Percentiles rank a stretch among this genome's conserved stretches.
These are phyloP conservation scores for Symbiodinium natans DNA, from an alignment of 73 alveolate species.

Conservation along the genomic window DNA sequence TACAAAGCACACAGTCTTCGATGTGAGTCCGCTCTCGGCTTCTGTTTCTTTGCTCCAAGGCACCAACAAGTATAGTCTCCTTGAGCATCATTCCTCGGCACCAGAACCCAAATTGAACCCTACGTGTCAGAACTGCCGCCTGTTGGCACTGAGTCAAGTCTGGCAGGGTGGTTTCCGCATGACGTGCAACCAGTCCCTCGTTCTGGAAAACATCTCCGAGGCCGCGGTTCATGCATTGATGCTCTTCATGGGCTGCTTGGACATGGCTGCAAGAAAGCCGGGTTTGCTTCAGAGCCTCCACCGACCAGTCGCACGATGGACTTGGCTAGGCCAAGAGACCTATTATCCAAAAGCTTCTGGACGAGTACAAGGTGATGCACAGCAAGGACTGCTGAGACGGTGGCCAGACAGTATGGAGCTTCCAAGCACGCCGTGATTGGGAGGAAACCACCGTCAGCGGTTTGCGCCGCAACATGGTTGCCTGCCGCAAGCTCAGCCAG, in stretches of 20 bases:
- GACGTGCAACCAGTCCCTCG: constrained; percentile 94
- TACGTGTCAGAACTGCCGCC: too few species aligned
- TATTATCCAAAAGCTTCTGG: constrained; percentile 30
- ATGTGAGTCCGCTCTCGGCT: too few species aligned
- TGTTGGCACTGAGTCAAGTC: too few species aligned
- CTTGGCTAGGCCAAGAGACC: constrained; percentile 40
- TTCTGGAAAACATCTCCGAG: constrained; percentile 80
- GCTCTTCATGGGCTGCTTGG: too few species aligned
- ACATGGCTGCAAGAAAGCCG: too few species aligned
- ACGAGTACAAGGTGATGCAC: constrained; percentile 86
- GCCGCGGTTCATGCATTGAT: too few species aligned
- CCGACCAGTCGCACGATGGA: neutral
- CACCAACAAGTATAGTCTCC: too few species aligned
- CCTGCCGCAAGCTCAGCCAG: constrained; percentile 21
- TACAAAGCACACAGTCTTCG: too few species aligned
- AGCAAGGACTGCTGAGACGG: constrained; percentile 25
- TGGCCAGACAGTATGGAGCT: neutral
- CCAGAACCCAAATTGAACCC: too few species aligned
- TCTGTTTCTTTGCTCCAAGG: too few species aligned
- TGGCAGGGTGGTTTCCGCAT: constrained; percentile 93
- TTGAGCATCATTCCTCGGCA: too few species aligned
- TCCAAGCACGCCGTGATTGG: neutral
- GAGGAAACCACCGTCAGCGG: constrained; percentile 90
- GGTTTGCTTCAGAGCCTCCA: neutral
- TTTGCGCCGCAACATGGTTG: constrained; percentile 92